Conservation (phyloP, 164 flowering plant species). For the Euptelea pleiosperma region DNA sequence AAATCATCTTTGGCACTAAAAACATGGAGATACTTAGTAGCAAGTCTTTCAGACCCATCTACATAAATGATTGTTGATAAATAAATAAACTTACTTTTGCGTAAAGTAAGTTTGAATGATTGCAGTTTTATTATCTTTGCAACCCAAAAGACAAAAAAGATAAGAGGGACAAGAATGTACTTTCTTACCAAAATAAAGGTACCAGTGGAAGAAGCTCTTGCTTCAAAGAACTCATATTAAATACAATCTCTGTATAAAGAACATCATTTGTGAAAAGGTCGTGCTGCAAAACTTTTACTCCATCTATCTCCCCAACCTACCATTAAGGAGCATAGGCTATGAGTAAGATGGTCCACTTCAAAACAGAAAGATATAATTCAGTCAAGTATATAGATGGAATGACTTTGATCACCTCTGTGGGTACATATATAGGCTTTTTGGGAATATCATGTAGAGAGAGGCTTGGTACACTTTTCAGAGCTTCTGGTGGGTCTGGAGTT, state of each 20-base stretch:
- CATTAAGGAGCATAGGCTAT: slow-evolving; percentile 8
- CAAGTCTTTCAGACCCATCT: neutral
- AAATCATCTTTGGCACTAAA: neutral
- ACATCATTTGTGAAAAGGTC: slow-evolving; percentile 98
- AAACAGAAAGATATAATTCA: neutral
- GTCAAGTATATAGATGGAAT: neutral
- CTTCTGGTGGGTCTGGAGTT: slow-evolving; percentile 99
- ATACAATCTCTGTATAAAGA: slow-evolving; percentile 81
- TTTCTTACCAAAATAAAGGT: slow-evolving; percentile 88
- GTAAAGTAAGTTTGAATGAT: no score
- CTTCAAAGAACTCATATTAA: slow-evolving; percentile 78
- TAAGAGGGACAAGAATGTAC: neutral
- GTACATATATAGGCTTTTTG: slow-evolving; percentile 65
- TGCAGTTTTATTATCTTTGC: no score
- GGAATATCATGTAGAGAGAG: slow-evolving; percentile 87
- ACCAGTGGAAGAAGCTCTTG: slow-evolving; percentile 90
- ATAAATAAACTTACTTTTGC: no score
- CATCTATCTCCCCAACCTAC: slow-evolving; percentile 81
- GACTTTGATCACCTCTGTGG: slow-evolving; percentile 53
- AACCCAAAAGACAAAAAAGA: no score
- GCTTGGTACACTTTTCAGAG: slow-evolving; percentile 77
- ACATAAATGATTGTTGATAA: neutral
- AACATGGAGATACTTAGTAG: neutral
- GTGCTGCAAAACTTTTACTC: slow-evolving; percentile 79
- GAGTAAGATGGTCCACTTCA: neutral